Conservation (phyloP, 108 stramenopile genomes). For the Fragilariopsis cylindrus region DNA sequence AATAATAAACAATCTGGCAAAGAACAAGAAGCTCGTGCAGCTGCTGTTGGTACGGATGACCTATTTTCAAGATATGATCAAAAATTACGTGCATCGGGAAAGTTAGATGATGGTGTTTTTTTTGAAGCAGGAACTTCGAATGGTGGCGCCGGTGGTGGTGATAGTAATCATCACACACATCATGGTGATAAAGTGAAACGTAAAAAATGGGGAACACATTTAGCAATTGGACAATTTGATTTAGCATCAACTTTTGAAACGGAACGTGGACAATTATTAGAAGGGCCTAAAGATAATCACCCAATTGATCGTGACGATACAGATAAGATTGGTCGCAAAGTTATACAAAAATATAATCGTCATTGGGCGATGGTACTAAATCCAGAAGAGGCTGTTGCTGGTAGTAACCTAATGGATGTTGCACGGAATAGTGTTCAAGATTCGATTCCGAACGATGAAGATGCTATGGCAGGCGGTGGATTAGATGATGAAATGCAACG, state of each 20-base stretch:
- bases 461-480: conserved; percentile 76
- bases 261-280: conserved; percentile 78
- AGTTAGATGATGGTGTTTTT: conserved; percentile 11
- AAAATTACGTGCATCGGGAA: conserved; percentile 38
- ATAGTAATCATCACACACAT: too few relatives aligned
- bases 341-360: conserved; percentile 87
- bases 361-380: conserved; percentile 89
- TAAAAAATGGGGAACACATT: conserved; percentile 48
- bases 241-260: conserved; percentile 80
- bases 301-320: conserved; percentile 39
- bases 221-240: conserved; percentile 87
- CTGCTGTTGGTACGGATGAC: conserved; percentile 83
- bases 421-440: conserved; percentile 51
- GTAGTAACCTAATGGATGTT: conserved; percentile 60
- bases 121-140: conserved; percentile 1
- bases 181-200: conserved; percentile 3
- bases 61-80: conserved; percentile 80
- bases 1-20: conserved; percentile 33
- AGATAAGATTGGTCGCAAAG: conserved; percentile 65
- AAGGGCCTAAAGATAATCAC: conserved; percentile 66
- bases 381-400: conserved; percentile 76
- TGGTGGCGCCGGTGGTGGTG: conserved; percentile 6
- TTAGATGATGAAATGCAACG: conserved; percentile 70
- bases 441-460: conserved; percentile 52
- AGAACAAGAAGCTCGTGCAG: conserved; percentile 70